Conservation (phyloP, 306 rosid species). For the Crataegus laevigata region DNA sequence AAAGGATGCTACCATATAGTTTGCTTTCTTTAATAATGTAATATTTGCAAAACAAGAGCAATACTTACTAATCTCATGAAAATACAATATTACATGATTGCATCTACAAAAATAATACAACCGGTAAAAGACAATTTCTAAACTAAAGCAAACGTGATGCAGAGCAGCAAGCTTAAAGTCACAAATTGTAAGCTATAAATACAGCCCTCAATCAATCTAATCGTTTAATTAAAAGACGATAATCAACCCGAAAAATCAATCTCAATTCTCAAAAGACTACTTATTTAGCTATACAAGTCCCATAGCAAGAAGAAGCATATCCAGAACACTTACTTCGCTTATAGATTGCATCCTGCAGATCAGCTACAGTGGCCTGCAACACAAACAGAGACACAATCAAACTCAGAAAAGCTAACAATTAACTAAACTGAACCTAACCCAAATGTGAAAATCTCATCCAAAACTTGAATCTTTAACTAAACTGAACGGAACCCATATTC, state of each 20-base stretch:
- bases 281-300: not conserved
- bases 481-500: not conserved
- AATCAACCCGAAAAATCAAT: not conserved
- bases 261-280: not conserved
- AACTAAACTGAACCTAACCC: not conserved
- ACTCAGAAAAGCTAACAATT: slow-evolving; percentile 9
- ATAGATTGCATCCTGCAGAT: slow-evolving; percentile 85
- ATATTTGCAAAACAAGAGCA: not conserved
- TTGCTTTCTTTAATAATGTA: not conserved
- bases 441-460: not conserved
- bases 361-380: slow-evolving; percentile 85
- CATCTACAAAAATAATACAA: not conserved
- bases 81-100: not conserved
- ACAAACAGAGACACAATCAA: slow-evolving; percentile 2
- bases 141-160: not conserved
- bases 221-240: not conserved
- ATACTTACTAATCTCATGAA: not conserved
- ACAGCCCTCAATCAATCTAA: not conserved
- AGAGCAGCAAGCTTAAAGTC: not conserved
- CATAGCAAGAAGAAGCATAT: not conserved
- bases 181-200: not conserved
- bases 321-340: slow-evolving; percentile 57
- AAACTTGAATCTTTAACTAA: slow-evolving; percentile 2
- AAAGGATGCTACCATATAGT: not conserved
- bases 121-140: not conserved